phyloP scores from a whole-genome alignment of 2,329 filamentous ascomycete species.

The Colletotrichum tamarilloi region DNA sequence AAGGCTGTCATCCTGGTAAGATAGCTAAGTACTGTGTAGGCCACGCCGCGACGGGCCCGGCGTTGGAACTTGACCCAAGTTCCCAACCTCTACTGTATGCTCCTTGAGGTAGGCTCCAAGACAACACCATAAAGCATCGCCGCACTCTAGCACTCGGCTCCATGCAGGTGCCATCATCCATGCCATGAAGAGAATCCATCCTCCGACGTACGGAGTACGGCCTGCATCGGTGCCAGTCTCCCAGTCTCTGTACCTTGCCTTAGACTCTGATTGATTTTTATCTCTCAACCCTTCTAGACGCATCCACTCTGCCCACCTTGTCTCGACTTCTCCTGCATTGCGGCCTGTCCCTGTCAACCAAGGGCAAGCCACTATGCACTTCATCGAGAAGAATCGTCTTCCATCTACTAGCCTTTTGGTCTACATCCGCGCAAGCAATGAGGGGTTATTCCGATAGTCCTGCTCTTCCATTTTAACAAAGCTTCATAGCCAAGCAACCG shows the following conservation, averaged over 20 bases:
- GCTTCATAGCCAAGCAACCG: background rate
- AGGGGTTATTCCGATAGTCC: conserved; percentile 6
- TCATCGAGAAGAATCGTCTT: conserved; percentile 17
- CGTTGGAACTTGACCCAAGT: background rate
- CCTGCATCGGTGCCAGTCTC: background rate
- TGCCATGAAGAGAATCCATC: conserved; percentile 2
- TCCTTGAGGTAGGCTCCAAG: background rate
- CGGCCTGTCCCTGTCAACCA: conserved; percentile 25
- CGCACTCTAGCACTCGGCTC: conserved; percentile 12
- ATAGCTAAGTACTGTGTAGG: background rate
- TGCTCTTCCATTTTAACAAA: background rate
- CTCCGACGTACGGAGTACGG: background rate
- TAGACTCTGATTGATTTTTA: background rate
- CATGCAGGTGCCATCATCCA: conserved; percentile 17
- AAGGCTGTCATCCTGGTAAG: conserved; percentile 1
- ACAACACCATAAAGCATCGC: conserved; percentile 22
- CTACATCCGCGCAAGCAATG: background rate
- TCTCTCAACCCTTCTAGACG: background rate
- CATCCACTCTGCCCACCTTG: conserved; percentile 12
- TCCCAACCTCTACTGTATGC: background rate
- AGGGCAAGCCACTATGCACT: conserved; percentile 21
- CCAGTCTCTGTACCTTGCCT: conserved; percentile 9
- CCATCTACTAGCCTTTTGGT: background rate
- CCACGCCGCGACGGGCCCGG: background rate
- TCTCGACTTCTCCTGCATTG: conserved; percentile 1